Conservation (phyloP, 495 filamentous ascomycete genomes). For the Talaromyces wortmannii region DNA sequence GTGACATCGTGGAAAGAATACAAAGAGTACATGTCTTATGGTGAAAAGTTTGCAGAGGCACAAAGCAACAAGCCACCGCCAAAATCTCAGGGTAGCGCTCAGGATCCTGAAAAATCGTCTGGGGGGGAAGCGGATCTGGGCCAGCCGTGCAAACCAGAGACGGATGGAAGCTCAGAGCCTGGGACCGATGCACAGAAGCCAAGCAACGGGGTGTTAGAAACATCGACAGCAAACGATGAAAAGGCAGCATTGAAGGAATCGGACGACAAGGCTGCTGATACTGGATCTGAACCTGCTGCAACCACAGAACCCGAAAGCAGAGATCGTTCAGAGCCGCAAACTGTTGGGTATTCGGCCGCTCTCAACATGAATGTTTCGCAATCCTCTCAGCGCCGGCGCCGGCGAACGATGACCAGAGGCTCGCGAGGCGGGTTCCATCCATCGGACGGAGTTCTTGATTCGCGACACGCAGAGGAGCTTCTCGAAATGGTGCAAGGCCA, state of each 20-base stretch:
- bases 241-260: constrained; percentile 29
- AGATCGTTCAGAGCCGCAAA: constrained; percentile 22
- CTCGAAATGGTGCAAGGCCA: constrained; percentile 79
- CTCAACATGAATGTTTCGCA: constrained; percentile 36
- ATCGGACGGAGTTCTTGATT: constrained; percentile 65
- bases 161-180: constrained; percentile 9
- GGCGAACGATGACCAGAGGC: constrained; percentile 71
- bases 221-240: constrained; percentile 28
- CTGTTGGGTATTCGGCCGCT: constrained; percentile 42
- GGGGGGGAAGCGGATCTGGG: constrained; percentile 13
- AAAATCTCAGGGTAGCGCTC: not conserved
- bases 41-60: constrained; percentile 69
- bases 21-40: constrained; percentile 77
- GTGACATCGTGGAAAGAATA: constrained; percentile 93
- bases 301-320: constrained; percentile 6
- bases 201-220: constrained; percentile 15
- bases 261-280: constrained; percentile 12
- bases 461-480: constrained; percentile 70
- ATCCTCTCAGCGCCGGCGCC: constrained; percentile 34
- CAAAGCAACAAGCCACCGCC: constrained; percentile 38
- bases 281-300: constrained; percentile 1
- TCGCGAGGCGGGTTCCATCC: constrained; percentile 64
- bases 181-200: constrained; percentile 3
- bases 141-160: not conserved
- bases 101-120: constrained; percentile 8